Evolutionary conservation across 2,329 filamentous ascomycete species (phyloP), one percentile per base, ranked within the genome.

Genomic region (Cercospora nicotianae): DNA sequence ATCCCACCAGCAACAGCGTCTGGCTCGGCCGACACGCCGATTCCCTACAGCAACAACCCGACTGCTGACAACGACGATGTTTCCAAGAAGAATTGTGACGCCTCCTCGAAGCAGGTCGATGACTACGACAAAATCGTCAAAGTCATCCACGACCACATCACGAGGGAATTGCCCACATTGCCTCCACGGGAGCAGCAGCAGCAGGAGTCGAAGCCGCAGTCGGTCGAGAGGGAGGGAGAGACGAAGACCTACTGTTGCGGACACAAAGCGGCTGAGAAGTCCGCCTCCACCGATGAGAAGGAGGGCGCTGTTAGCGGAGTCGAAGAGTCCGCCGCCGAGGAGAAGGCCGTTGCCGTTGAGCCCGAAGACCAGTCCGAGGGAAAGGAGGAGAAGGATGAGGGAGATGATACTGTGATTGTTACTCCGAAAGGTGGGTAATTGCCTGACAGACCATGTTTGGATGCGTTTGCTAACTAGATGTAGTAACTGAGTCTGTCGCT

Each of bases 361-460:
- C 26, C 51, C 62, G 51, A 64, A 33, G 23, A 58, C 30, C 18
- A 55, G 59, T n/a, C 59, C 48, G 26, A 13, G 42, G 61, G 61
- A 58, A 20, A 64, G 62, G 48, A 57, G 61, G 48, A 57, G 48
- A 57, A 64, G 51, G 48, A 57, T 26, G 61, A 57, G 61, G 61
- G 61, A 63, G 61, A 63, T 55, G 61, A 63, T 63, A 64, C 62
- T 57, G 62, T 64, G 62, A 64, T 64, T 28, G 48, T 57, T 42
- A 64, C 62, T 42, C 20, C 33, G n/a, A 57, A 28, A 39, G 61
- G 61, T 57, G 12, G 55, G 61, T 30, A 42, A 13, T 26, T 18
- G 20, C 8, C 3, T 30, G 59, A 20, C 8, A 20, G 18, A 12
- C n/a, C 12, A 16, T 23, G 18, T n/a, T 36, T 30, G 26, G 3